Percentiles rank a stretch among this genome's conserved stretches.
Conservation (phyloP, 2,329 filamentous ascomycete genomes). For the Colletotrichum sp. region DNA sequence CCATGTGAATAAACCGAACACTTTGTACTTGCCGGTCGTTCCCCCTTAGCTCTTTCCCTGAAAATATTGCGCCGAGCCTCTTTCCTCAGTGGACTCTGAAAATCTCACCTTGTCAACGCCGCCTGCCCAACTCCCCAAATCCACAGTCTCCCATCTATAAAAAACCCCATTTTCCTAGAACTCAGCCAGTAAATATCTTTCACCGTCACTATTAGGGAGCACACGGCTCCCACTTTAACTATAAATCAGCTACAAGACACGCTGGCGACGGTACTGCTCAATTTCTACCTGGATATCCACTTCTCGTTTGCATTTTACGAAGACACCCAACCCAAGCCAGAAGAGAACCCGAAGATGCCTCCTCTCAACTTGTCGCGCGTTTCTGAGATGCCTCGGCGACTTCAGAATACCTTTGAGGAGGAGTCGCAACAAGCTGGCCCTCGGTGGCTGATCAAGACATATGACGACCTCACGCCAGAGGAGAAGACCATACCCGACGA, state of each 20-base stretch:
- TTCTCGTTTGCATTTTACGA: not conserved
- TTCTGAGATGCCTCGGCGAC: not conserved
- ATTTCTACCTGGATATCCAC: not conserved
- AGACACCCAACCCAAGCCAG: not conserved
- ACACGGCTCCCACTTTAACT: not conserved
- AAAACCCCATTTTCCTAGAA: not conserved
- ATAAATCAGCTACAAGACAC: not conserved
- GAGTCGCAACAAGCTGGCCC: not conserved
- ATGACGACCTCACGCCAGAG: not conserved
- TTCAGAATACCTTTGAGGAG: not conserved
- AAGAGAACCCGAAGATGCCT: not conserved
- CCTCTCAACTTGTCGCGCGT: too few species aligned
- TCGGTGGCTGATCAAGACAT: not conserved
- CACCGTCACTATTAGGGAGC: not conserved
- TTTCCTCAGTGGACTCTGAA: rapidly evolving
- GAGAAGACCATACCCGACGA: not conserved
- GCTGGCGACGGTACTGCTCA: not conserved
- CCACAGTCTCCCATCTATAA: not conserved
- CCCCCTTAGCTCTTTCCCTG: not conserved
- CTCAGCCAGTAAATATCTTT: not conserved
- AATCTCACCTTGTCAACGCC: not conserved
- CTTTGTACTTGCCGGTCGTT: rapidly evolving
- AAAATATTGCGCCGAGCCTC: not conserved
- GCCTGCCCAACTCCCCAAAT: not conserved
- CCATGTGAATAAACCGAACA: not conserved